Evolutionary conservation across 2,329 filamentous ascomycete species (phyloP).

Genomic region (Talaromyces albobiverticillius): DNA sequence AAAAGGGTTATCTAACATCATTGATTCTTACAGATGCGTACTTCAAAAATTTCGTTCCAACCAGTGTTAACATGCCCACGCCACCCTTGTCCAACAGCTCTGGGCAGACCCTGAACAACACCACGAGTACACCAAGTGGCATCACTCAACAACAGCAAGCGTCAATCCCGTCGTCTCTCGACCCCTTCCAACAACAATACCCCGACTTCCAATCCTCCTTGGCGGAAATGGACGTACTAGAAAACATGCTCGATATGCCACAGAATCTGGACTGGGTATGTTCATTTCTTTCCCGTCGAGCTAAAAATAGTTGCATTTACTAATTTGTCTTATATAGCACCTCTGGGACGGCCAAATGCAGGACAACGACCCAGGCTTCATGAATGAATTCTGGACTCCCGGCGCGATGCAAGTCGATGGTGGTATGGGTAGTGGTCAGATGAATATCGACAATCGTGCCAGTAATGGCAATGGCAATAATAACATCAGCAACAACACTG

Average conservation of each 20-base stretch:
- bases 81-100: conserved; percentile 6
- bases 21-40: background rate
- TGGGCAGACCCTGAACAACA: background rate
- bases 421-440: background rate
- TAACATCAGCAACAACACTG: background rate
- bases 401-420: background rate
- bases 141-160: background rate
- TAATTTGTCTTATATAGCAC: conserved; percentile 15
- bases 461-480: too few relatives aligned
- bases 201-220: conserved; percentile 10
- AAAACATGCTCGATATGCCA: conserved; percentile 32
- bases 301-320: background rate
- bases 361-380: conserved; percentile 6
- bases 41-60: background rate
- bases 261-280: conserved; percentile 34
- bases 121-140: background rate
- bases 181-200: conserved; percentile 5
- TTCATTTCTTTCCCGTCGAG: background rate
- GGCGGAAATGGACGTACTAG: conserved; percentile 26
- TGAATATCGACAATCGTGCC: too few relatives aligned
- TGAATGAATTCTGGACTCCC: conserved; percentile 10
- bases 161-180: background rate
- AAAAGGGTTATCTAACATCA: background rate
- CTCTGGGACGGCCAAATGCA: conserved; percentile 26
- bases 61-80: background rate